A percentile compares a stretch with the other conserved stretches of the same genome.
phyloP scores from a whole-genome alignment of 768 basidiomycete species.

The Strobilomyces dryophilus region DNA sequence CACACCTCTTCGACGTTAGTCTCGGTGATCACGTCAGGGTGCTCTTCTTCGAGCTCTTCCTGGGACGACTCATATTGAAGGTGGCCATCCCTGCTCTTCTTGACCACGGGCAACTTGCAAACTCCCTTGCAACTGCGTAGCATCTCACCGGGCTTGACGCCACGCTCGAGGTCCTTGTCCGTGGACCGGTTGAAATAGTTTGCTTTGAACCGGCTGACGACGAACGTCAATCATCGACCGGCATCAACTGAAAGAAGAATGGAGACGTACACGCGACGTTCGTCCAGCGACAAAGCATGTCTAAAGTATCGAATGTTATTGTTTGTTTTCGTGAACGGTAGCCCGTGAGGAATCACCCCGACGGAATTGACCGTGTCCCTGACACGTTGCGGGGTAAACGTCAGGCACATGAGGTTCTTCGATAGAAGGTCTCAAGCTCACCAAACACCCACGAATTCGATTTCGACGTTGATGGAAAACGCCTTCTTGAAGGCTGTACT shows the following conservation, averaged over 20 bases:
- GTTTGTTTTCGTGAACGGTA: conserved; percentile 66
- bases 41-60: conserved; percentile 39
- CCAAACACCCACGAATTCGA: conserved; percentile 77
- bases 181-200: conserved; percentile 40
- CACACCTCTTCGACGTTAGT: conserved; percentile 77
- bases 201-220: conserved; percentile 29
- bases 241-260: conserved; percentile 1
- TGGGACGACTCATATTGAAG: conserved; percentile 3
- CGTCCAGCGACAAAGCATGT: conserved; percentile 68
- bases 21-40: conserved; percentile 29
- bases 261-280: conserved; percentile 47
- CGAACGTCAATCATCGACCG: background rate
- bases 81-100: conserved; percentile 2
- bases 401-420: too few species aligned
- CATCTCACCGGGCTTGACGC: conserved; percentile 50
- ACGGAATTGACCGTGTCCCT: conserved; percentile 75
- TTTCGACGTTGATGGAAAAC: conserved; percentile 70
- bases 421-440: conserved; percentile 67
- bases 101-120: background rate
- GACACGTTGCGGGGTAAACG: conserved; percentile 45
- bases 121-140: conserved; percentile 32
- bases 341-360: conserved; percentile 56
- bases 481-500: conserved; percentile 69
- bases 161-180: conserved; percentile 37
- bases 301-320: conserved; percentile 60